Conservation (phyloP, 257 asterid genomes). For the Rubia yunnanensis region DNA sequence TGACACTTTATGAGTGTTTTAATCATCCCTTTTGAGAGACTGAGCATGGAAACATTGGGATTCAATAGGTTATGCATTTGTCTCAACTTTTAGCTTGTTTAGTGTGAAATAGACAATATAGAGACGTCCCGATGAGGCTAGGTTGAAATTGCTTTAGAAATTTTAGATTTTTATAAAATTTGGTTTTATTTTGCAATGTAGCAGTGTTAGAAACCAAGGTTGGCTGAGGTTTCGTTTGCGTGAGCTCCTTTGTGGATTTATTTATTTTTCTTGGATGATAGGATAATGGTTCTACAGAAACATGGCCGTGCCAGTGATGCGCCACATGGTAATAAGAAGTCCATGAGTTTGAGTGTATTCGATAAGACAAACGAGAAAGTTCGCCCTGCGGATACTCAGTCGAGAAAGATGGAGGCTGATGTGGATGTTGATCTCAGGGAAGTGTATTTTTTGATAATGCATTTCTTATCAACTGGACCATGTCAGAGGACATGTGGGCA, state of each 20-base stretch:
- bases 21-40: background rate
- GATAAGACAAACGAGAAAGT: conserved; percentile 57
- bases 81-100: background rate
- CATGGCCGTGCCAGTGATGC: conserved; percentile 47
- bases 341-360: conserved; percentile 41
- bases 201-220: background rate
- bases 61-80: background rate
- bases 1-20: background rate
- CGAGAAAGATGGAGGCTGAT: conserved; percentile 44
- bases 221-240: background rate
- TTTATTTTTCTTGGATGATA: conserved; percentile 16
- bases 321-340: conserved; percentile 50
- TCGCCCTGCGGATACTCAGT: conserved; percentile 40
- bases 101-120: background rate
- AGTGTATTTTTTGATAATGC: conserved; percentile 83
- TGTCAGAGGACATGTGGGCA: conserved; percentile 59
- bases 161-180: too few relatives aligned
- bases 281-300: conserved; percentile 90
- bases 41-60: background rate
- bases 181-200: background rate
- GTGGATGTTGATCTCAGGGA: conserved; percentile 72
- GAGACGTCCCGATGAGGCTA: too few relatives aligned
- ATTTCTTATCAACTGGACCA: conserved; percentile 89
- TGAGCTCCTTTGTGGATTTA: background rate
- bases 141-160: background rate